Base-by-base conservation (phyloP, 2,329 filamentous ascomycete species). In the Fusarium decemcellulare region DNA sequence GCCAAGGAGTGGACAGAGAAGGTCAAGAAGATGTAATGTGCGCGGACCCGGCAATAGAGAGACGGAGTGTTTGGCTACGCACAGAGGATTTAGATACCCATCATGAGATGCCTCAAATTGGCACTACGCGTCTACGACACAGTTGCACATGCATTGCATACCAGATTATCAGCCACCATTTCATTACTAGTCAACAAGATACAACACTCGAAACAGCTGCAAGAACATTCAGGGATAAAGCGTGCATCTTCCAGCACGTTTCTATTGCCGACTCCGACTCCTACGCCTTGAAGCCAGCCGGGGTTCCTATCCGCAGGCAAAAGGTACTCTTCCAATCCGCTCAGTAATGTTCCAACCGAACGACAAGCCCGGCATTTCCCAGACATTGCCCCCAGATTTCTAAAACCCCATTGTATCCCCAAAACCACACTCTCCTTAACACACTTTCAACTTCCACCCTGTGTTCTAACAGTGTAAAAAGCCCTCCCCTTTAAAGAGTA, bases 1-100 rank as follows among this genome's bases (percentile, higher is more conserved):
- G 87, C 88, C 34, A 91, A 90, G 71, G 86, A 90, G 68, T 95
- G 92, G 91, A 87, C 91, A 73, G 90, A 91, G 34, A 87, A 86
- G 70, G 86, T 82, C 12, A 79, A 79, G 72, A 80, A 76, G 68
- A 65, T 73, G 47, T 81, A 72, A 79, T 14, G 15, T 2, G 44
- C 12, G 34, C 18, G 7, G 14, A 4, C 15, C 18, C 23, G 16
- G 5, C 46, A 50, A 39, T n/a, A 39, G 11, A 27, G 14, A 16
- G 7, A 12, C 12, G 12, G 16, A 4, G 6, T 18, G 23, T 32
- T 34, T 29, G 34, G 15, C 9, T 23, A 15, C 5, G 27, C 30
- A 16, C 29, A 29, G 16, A 71, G n/a, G 42, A 53, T 51, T 48
- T 8, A 63, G 65, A 74, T 74, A 74, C 72, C 72, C 72, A 57